Conservation (phyloP, 2,329 filamentous ascomycete species). For the Xylaria sp. region DNA sequence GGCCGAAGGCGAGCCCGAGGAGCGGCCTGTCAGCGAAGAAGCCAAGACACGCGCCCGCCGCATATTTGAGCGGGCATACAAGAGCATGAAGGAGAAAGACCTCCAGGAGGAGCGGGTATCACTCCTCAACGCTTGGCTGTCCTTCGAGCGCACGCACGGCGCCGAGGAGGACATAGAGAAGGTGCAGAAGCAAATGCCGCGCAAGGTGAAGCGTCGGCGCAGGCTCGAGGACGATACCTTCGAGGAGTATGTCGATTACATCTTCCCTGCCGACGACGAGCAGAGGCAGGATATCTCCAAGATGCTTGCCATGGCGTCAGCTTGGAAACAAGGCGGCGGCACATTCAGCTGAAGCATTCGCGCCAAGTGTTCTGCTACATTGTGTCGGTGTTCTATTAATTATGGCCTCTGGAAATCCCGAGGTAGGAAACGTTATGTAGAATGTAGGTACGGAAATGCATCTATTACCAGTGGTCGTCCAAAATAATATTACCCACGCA, state of each 20-base stretch:
- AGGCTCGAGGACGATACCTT: conserved; percentile 92
- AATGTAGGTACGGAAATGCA: no score
- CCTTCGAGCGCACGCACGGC: conserved; percentile 90
- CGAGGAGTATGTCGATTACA: conserved; percentile 96
- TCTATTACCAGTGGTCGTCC: not conserved
- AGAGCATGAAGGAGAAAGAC: conserved; percentile 86
- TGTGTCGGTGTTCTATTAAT: not conserved
- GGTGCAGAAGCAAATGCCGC: conserved; percentile 93
- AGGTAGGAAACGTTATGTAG: no score
- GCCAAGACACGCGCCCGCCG: conserved; percentile 84
- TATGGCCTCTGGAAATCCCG: not conserved
- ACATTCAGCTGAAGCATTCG: conserved; percentile 41
- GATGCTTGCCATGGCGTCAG: conserved; percentile 84
- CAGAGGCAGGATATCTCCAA: conserved; percentile 85
- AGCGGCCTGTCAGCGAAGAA: conserved; percentile 79
- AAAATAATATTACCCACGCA: no score
- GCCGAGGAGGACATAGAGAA: conserved; percentile 77
- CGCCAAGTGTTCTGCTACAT: not conserved
- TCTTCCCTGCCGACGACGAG: conserved; percentile 95
- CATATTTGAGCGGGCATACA: conserved; percentile 87
- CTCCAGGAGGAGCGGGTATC: conserved; percentile 95
- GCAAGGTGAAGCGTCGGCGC: conserved; percentile 90
- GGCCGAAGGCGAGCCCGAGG: conserved; percentile 69
- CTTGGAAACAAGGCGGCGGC: conserved; percentile 78
- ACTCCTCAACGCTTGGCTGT: conserved; percentile 89